A percentile compares a stretch with the other conserved stretches of the same genome.
These are phyloP conservation scores for Scolecobasidium constrictum DNA, from an alignment of 2,329 filamentous ascomycete genomes.

Conservation along the genomic window DNA sequence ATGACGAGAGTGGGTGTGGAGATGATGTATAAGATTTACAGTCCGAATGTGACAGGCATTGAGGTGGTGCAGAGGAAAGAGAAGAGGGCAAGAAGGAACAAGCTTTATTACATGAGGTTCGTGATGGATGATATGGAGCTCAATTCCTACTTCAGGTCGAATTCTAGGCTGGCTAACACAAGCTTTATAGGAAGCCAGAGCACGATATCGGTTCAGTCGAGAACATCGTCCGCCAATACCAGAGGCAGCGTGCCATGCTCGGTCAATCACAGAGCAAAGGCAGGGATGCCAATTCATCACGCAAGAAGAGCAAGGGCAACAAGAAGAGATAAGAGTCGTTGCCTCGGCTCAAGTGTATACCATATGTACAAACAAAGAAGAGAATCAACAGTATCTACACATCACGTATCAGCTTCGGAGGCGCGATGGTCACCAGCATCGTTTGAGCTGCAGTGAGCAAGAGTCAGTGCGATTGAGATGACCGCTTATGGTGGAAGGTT, in stretches of 20 bases:
- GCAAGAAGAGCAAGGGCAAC: constrained; percentile 5
- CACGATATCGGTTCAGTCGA: constrained; percentile 84
- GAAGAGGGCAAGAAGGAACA: constrained; percentile 77
- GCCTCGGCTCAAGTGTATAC: not conserved
- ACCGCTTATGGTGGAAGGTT: too few relatives aligned
- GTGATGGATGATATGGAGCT: too few relatives aligned
- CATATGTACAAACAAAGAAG: too few relatives aligned
- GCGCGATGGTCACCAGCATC: too few relatives aligned
- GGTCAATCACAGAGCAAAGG: constrained; percentile 3
- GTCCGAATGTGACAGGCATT: constrained; percentile 77
- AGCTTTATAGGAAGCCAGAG: constrained; percentile 48
- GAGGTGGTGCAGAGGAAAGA: constrained; percentile 82
- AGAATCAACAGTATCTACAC: too few relatives aligned
- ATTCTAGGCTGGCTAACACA: constrained; percentile 9
- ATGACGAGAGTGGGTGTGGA: constrained; percentile 81
- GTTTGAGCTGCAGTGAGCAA: too few relatives aligned
- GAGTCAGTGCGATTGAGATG: too few relatives aligned
- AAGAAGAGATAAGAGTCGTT: constrained; percentile 3
- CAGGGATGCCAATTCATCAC: not conserved
- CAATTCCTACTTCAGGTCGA: too few relatives aligned
- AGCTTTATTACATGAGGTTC: constrained; percentile 79
- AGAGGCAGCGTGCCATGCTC: constrained; percentile 7
- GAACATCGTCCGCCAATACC: constrained; percentile 60
- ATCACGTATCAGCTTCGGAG: too few relatives aligned
- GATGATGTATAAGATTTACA: constrained; percentile 97